These are phyloP conservation scores for Lasiodiplodia sp. DNA, from an alignment of 2,329 filamentous ascomycete species.

Conservation along the genomic window DNA sequence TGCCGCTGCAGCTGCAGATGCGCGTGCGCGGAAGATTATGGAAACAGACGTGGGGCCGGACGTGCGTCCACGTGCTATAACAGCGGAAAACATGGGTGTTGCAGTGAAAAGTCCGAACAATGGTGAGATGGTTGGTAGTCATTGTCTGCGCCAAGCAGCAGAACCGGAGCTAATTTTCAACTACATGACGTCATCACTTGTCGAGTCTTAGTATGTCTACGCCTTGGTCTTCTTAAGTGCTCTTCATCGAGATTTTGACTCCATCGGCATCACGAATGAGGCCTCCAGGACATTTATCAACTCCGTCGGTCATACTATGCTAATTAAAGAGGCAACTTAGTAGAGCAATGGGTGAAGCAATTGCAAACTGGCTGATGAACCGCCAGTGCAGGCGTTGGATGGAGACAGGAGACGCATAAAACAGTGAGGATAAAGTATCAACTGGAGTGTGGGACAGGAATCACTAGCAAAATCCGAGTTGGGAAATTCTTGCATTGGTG, in stretches of 20 bases:
- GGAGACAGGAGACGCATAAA: neutral
- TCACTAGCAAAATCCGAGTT: neutral
- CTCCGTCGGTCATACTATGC: neutral
- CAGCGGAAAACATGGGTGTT: neutral
- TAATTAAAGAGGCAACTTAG: neutral
- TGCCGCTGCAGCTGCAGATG: neutral
- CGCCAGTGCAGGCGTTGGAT: neutral
- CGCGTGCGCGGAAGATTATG: neutral
- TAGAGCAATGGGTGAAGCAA: neutral
- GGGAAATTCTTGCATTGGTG: neutral
- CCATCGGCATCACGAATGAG: neutral
- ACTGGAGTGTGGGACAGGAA: neutral
- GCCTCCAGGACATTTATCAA: neutral
- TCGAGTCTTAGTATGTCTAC: neutral
- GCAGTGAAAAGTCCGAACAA: neutral
- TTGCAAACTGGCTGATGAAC: neutral
- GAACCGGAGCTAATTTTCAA: neutral
- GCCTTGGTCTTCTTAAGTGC: neutral
- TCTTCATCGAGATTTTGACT: neutral
- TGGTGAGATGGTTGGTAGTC: neutral
- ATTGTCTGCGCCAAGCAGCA: neutral
- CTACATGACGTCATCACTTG: conserved; percentile 6
- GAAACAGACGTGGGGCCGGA: neutral
- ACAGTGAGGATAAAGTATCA: neutral
- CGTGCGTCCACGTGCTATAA: neutral